Evolutionary conservation across 768 basidiomycete species (phyloP).

Genomic region (Chalciporus chontae): DNA sequence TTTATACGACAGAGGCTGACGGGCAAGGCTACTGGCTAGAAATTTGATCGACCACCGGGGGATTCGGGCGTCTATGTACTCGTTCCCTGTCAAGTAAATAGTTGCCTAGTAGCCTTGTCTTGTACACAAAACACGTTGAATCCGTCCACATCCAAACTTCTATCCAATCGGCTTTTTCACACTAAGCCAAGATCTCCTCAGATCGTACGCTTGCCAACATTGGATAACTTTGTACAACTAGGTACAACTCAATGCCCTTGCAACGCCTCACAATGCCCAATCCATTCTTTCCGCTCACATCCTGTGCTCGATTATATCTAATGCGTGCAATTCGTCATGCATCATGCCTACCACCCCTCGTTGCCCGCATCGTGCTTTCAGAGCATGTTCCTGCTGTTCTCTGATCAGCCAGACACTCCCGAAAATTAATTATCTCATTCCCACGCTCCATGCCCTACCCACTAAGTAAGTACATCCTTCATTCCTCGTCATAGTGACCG

Average conservation of each 20-base stretch:
- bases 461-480: background rate
- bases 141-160: constrained; percentile 8
- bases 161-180: background rate
- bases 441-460: background rate
- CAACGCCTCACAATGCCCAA: no score
- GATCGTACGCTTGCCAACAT: constrained; percentile 4
- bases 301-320: constrained; percentile 9
- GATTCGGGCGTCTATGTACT: no score
- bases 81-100: no score
- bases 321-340: constrained; percentile 5
- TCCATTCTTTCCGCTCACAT: background rate
- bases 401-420: constrained; percentile 1
- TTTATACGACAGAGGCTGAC: constrained; percentile 27
- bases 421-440: constrained; percentile 11
- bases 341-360: constrained; percentile 10
- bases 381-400: constrained; percentile 14
- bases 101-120: constrained; percentile 13
- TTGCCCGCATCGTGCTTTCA: constrained; percentile 14
- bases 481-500: constrained; percentile 22
- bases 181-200: constrained; percentile 4
- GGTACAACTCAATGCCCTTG: background rate
- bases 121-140: constrained; percentile 19
- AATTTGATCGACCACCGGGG: constrained; percentile 6
- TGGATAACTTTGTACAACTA: background rate
- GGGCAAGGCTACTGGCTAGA: constrained; percentile 3